These are phyloP conservation scores for Pseudisothecium myosuroides DNA, from an alignment of 225 moss, liverwort and hornwort genomes.

Conservation along the genomic window DNA sequence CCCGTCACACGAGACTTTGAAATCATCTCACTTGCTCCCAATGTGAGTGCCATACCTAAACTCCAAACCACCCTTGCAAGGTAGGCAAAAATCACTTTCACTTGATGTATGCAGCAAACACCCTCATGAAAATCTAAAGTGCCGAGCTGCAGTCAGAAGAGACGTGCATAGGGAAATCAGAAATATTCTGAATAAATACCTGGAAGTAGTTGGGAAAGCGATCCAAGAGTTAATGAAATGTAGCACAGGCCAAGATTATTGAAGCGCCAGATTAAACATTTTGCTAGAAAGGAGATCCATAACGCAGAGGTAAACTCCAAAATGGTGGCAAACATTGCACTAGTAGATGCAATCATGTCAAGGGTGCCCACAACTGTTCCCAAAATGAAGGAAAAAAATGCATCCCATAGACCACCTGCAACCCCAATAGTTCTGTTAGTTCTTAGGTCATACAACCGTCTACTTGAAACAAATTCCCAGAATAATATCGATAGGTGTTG, in stretches of 20 bases:
- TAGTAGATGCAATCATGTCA: conserved; percentile 50
- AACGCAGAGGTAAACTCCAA: conserved; percentile 58
- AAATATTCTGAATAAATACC: conserved; percentile 6
- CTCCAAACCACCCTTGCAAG: neutral
- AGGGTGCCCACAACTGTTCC: conserved; percentile 57
- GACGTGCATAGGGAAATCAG: neutral
- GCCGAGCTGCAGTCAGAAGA: neutral
- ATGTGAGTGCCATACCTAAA: conserved; percentile 63
- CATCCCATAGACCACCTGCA: conserved; percentile 65
- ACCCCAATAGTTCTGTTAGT: neutral
- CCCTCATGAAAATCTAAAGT: neutral
- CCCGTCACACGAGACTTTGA: conserved; percentile 76
- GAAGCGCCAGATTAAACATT: conserved; percentile 35
- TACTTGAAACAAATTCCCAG: neutral
- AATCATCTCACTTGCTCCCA: conserved; percentile 96
- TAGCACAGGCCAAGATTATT: conserved; percentile 43
- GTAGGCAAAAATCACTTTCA: neutral
- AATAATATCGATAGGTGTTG: neutral
- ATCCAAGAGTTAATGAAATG: conserved; percentile 61
- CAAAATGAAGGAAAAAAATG: conserved; percentile 36
- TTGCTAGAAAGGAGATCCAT: conserved; percentile 49
- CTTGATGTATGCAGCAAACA: neutral
- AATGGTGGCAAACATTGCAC: conserved; percentile 54
- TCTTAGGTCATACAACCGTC: neutral
- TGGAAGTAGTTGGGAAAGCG: conserved; percentile 77